Percentiles rank a stretch among this genome's conserved stretches.
Evolutionary conservation across 2,329 filamentous ascomycete species (phyloP).

Genomic region (Fusarium sp.): DNA sequence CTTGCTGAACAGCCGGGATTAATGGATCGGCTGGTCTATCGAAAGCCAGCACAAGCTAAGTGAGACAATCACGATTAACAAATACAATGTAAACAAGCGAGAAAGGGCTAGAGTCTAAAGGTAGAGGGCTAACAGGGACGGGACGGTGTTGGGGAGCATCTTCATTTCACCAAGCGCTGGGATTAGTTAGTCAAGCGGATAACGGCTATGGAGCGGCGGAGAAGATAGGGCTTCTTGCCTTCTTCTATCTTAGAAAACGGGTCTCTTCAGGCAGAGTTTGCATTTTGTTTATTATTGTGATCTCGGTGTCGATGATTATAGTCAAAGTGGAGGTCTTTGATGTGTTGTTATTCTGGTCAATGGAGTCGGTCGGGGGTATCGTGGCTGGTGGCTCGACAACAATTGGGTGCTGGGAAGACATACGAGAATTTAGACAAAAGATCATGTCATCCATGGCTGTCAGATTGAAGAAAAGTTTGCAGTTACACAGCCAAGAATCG

Average conservation of each 20-base stretch:
- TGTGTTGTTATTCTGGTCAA: conserved; percentile 27
- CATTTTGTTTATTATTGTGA: conserved; percentile 17
- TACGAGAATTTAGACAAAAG: neutral
- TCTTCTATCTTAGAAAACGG: conserved; percentile 9
- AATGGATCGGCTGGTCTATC: conserved; percentile 13
- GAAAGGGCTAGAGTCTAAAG: conserved; percentile 2
- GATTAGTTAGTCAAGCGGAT: conserved; percentile 32
- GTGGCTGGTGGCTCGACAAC: conserved; percentile 40
- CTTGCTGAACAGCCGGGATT: conserved; percentile 19
- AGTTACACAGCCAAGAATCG: neutral
- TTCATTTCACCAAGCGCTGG: conserved; percentile 44
- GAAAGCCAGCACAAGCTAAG: conserved; percentile 33
- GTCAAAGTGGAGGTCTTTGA: conserved; percentile 12
- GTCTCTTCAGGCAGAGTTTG: conserved; percentile 17
- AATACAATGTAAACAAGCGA: conserved; percentile 17
- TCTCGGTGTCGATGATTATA: conserved; percentile 13
- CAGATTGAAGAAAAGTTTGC: neutral
- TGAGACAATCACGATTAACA: conserved; percentile 33
- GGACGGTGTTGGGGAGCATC: conserved; percentile 37
- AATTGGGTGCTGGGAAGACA: neutral
- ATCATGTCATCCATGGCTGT: neutral
- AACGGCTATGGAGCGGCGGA: conserved; percentile 3
- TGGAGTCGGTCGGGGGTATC: conserved; percentile 23
- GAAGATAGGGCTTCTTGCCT: conserved; percentile 11
- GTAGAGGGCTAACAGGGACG: conserved; percentile 28